Evolutionary conservation across 768 basidiomycete genomes (phyloP), one percentile per base, ranked within the genome.

Genomic region (Lanmaoa rubissima): DNA sequence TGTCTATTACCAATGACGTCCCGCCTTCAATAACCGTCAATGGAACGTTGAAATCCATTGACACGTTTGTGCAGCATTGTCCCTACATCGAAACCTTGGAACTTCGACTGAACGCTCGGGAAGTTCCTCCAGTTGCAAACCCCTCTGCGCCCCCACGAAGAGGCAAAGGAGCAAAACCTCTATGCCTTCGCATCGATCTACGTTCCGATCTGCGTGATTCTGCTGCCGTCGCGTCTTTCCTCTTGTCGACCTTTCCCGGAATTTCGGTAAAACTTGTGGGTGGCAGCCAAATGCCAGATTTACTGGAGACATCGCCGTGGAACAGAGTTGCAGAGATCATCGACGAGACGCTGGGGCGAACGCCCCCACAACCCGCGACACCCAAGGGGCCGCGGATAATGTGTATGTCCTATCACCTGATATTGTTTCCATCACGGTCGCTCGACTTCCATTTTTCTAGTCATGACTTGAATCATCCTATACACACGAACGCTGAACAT

Each of bases 131-230:
- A 1, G 19, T 44, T 4, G 19, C 21, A 2, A 21, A 26, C 11
- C 0, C 53, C n/a, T 1, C 3, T 1, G 5, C 40, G 16, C 0
- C 47, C 10, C 14, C 12, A 2, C 61, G 43, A 26, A 57, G 61
- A 11, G 61, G 43, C 12, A 41, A 46, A 10, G 55, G 58, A 5
- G 32, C 51, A 2, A 60, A 54, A 32, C 54, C 53, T 0, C 11
- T 55, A 0, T 5, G 39, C n/a, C 52, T 66, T 13, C 34, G 40
- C 10, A 55, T 66, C 13, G 65, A 66, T 51, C 7, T 47, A 14
- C 52, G 56, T 11, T 66, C 65, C 10, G 62, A 65, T 2, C 53
- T 66, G 34, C 65, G 62, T 39, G 62, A 66, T 32, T 61, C 63
- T 11, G 14, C 51, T 0, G 45, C 48, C 14, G 60, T 62, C n/a